These are phyloP conservation scores for Fusarium sp. DNA, from an alignment of 2,329 filamentous ascomycete genomes.

Conservation along the genomic window DNA sequence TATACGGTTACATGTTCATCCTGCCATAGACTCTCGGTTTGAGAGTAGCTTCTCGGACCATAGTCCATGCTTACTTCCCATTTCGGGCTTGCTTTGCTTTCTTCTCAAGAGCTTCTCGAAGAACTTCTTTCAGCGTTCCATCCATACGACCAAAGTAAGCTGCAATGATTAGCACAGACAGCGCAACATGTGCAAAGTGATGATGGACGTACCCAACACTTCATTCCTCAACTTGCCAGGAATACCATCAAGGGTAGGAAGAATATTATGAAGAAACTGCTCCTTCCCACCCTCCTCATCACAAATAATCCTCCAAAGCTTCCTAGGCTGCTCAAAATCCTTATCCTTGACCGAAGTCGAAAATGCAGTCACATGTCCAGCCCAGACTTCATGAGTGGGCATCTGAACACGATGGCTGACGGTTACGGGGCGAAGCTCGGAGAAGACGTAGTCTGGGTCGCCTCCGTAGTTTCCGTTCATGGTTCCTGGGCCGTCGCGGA, in stretches of 20 bases:
- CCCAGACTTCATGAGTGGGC: slow-evolving; percentile 36
- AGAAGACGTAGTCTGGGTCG: slow-evolving; percentile 42
- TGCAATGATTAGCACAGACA: not conserved
- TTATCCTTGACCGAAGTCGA: slow-evolving; percentile 18
- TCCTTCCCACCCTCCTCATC: slow-evolving; percentile 24
- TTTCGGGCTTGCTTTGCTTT: not conserved
- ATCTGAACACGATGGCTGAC: slow-evolving; percentile 33
- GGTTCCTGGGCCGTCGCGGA: slow-evolving; percentile 38
- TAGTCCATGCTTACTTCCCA: not conserved
- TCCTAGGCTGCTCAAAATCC: slow-evolving; percentile 37
- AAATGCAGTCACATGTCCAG: slow-evolving; percentile 32
- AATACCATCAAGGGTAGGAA: slow-evolving; percentile 28
- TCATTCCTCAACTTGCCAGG: slow-evolving; percentile 20
- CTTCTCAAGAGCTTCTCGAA: not conserved
- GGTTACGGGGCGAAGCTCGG: slow-evolving; percentile 55
- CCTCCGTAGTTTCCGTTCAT: slow-evolving; percentile 43
- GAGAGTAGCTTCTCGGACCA: not conserved
- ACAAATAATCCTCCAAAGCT: slow-evolving; percentile 39
- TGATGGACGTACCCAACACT: slow-evolving; percentile 14
- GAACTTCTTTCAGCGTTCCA: not conserved
- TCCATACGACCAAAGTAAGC: slow-evolving; percentile 14
- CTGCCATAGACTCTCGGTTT: not conserved
- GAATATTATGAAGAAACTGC: slow-evolving; percentile 36
- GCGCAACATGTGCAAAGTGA: too few species aligned
- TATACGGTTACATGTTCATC: not conserved